Percentiles rank a stretch among this genome's conserved stretches.
phyloP scores from a whole-genome alignment of 2,329 filamentous ascomycete genomes.

The Fusarium papillatum region DNA sequence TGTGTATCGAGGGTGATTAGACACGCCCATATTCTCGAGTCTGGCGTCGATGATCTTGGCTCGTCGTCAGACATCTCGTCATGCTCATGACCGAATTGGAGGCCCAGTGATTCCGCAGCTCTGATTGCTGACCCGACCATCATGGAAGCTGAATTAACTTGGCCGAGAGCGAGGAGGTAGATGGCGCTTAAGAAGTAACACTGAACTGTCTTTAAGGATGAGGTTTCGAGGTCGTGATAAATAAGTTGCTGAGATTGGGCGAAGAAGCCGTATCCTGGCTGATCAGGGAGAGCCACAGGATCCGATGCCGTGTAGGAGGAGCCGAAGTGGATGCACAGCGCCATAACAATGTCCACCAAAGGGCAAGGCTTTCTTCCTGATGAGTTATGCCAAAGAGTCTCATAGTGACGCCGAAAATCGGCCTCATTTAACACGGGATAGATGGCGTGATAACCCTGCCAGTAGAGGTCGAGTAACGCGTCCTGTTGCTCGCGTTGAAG shows the following conservation, averaged over 20 bases:
- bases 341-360: constrained; percentile 65
- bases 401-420: constrained; percentile 40
- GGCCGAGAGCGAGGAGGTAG: constrained; percentile 51
- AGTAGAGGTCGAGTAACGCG: constrained; percentile 61
- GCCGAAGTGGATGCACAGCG: constrained; percentile 64
- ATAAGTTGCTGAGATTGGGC: constrained; percentile 59
- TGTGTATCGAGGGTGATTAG: constrained; percentile 33
- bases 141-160: constrained; percentile 35
- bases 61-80: background rate
- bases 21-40: constrained; percentile 35
- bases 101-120: constrained; percentile 33
- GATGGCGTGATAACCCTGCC: constrained; percentile 59
- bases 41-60: background rate
- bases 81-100: constrained; percentile 14
- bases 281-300: constrained; percentile 51
- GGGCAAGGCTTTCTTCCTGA: constrained; percentile 57
- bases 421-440: constrained; percentile 51
- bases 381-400: constrained; percentile 34
- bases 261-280: constrained; percentile 57
- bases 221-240: constrained; percentile 56
- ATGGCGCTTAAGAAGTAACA: constrained; percentile 58
- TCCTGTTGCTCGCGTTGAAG: constrained; percentile 60
- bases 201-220: constrained; percentile 60
- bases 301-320: constrained; percentile 40
- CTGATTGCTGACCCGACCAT: constrained; percentile 32